Conservation (phyloP, 805 yeast genomes). For the Saccharomycopsis synnaedendra region DNA sequence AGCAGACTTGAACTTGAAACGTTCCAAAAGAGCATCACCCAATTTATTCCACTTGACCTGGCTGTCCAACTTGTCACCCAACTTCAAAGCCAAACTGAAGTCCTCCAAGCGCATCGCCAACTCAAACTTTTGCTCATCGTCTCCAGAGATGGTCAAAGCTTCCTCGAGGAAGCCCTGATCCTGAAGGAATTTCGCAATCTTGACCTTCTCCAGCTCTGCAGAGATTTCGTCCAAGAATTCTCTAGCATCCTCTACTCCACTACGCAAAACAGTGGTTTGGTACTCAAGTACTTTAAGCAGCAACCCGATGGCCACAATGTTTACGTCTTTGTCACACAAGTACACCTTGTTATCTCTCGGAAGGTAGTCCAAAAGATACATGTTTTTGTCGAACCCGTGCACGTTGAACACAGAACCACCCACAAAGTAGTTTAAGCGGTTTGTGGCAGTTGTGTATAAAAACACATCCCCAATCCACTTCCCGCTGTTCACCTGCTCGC, state of each 20-base stretch:
- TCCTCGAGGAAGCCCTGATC: conserved; percentile 81
- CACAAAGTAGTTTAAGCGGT: conserved; percentile 86
- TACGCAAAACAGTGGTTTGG: conserved; percentile 91
- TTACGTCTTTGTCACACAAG: conserved; percentile 82
- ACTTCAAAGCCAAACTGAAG: conserved; percentile 58
- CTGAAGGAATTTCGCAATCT: conserved; percentile 86
- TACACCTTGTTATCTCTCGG: conserved; percentile 86
- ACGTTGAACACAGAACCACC: conserved; percentile 89
- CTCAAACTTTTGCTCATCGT: conserved; percentile 84
- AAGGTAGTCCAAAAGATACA: conserved; percentile 80
- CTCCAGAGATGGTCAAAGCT: conserved; percentile 75
- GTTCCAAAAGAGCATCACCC: conserved; percentile 74
- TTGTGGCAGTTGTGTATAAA: conserved; percentile 76
- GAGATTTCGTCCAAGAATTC: conserved; percentile 42
- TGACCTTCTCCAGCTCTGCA: conserved; percentile 50
- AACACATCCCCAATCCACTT: conserved; percentile 97
- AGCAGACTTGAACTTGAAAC: conserved; percentile 76
- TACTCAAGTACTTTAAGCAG: conserved; percentile 84
- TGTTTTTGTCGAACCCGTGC: conserved; percentile 83
- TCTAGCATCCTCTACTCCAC: conserved; percentile 79
- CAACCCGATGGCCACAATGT: conserved; percentile 68
- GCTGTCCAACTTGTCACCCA: conserved; percentile 41
- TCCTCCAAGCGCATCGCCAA: conserved; percentile 71
- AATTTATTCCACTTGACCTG: conserved; percentile 82
- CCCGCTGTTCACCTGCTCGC: conserved; percentile 77